phyloP scores from a whole-genome alignment of 2,329 filamentous ascomycete genomes.

The Botrytis paeoniae region DNA sequence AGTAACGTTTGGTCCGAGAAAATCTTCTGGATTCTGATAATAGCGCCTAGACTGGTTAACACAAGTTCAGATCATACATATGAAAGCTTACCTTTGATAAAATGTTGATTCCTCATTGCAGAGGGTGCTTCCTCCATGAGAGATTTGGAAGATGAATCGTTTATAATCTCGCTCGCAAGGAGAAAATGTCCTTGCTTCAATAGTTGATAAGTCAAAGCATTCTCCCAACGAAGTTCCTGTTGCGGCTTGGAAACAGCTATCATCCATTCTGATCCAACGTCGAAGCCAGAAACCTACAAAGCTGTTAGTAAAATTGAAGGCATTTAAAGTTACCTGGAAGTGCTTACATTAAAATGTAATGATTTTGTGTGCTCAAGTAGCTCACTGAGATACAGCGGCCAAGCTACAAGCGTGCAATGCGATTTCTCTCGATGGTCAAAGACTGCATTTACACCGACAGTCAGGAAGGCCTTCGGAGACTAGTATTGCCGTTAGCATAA shows the following conservation, averaged over 20 bases:
- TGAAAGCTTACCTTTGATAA: conserved; percentile 5
- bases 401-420: conserved; percentile 48
- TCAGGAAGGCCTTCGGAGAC: conserved; percentile 24
- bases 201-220: conserved; percentile 14
- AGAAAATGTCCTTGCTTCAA: conserved; percentile 14
- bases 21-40: conserved; percentile 17
- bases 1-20: conserved; percentile 22
- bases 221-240: conserved; percentile 44
- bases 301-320: conserved; percentile 3
- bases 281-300: conserved; percentile 36
- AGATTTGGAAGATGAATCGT: background rate
- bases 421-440: conserved; percentile 42
- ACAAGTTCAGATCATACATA: background rate
- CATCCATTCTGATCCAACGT: conserved; percentile 52
- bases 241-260: conserved; percentile 51
- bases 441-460: conserved; percentile 30
- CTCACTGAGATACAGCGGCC: conserved; percentile 50
- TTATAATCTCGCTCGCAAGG: background rate
- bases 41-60: conserved; percentile 1
- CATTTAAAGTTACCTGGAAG: background rate
- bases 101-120: conserved; percentile 1
- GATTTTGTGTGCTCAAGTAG: conserved; percentile 47
- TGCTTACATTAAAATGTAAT: conserved; percentile 40
- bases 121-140: background rate
- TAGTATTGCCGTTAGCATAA: conserved; percentile 43